Conservation (phyloP, 352 stramenopile genomes). For the Aphanomyces invadans region DNA sequence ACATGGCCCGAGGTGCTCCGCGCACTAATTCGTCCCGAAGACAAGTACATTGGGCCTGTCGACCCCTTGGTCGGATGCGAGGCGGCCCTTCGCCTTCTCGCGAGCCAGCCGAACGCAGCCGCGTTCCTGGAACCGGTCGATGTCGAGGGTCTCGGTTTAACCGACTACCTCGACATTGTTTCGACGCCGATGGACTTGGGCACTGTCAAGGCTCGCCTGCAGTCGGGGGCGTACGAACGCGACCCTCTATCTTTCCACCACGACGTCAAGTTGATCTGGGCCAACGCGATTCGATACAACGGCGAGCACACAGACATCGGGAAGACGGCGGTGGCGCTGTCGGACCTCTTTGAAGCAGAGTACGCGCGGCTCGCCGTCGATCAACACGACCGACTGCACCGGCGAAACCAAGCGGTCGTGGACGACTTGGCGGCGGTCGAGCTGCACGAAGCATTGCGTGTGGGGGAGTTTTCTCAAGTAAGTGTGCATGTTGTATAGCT, state of each 20-base stretch:
- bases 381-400: background rate
- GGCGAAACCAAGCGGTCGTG: background rate
- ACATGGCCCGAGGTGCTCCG: slow-evolving; percentile 81
- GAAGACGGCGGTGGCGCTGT: background rate
- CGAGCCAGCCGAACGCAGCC: slow-evolving; percentile 68
- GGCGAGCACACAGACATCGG: background rate
- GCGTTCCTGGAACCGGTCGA: slow-evolving; percentile 83
- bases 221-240: slow-evolving; percentile 59
- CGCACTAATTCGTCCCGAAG: slow-evolving; percentile 61
- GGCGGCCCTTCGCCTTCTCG: slow-evolving; percentile 71
- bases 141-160: slow-evolving; percentile 56
- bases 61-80: slow-evolving; percentile 71
- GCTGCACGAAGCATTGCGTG: slow-evolving; percentile 21
- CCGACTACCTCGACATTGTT: slow-evolving; percentile 78
- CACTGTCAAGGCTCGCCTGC: slow-evolving; percentile 68
- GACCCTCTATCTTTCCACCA: slow-evolving; percentile 1
- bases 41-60: slow-evolving; percentile 46
- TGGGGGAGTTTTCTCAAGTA: slow-evolving; percentile 57
- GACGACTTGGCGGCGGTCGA: too few relatives aligned
- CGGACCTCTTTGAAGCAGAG: background rate
- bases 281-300: slow-evolving; percentile 12
- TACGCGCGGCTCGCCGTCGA: background rate
- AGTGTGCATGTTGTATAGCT: slow-evolving; percentile 66
- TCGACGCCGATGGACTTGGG: slow-evolving; percentile 87
- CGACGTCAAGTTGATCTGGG: slow-evolving; percentile 1